Percentiles rank a stretch among this genome's conserved stretches.
Evolutionary conservation across 2,329 filamentous ascomycete species (phyloP).

Genomic region (Leptographium galeiforme): DNA sequence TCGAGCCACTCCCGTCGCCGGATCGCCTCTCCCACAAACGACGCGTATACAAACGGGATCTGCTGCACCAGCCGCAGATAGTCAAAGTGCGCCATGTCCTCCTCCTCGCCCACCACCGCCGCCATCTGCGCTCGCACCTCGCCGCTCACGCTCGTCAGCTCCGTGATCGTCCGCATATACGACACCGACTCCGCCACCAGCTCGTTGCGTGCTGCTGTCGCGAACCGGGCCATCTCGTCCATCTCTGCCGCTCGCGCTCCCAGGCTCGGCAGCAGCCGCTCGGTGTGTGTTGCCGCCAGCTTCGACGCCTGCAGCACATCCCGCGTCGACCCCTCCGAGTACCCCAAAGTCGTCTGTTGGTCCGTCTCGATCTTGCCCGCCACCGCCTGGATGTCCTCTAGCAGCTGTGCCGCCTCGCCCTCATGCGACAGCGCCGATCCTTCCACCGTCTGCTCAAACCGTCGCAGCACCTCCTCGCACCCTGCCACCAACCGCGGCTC

Average conservation of each 20-base stretch:
- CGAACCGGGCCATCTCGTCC: slow-evolving; percentile 44
- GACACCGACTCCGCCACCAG: slow-evolving; percentile 51
- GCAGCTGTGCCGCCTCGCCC: slow-evolving; percentile 52
- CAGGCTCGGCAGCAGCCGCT: slow-evolving; percentile 45
- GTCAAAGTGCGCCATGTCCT: slow-evolving; percentile 70
- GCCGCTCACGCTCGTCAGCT: slow-evolving; percentile 63
- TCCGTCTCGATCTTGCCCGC: slow-evolving; percentile 79
- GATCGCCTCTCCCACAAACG: slow-evolving; percentile 74
- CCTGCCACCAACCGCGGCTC: slow-evolving; percentile 47
- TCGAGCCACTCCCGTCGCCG: slow-evolving; percentile 82
- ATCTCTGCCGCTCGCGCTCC: slow-evolving; percentile 44
- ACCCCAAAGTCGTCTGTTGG: slow-evolving; percentile 61
- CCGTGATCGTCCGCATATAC: slow-evolving; percentile 72
- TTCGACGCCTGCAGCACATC: slow-evolving; percentile 50
- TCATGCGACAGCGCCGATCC: slow-evolving; percentile 43
- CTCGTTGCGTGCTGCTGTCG: slow-evolving; percentile 52
- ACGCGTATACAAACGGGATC: slow-evolving; percentile 80
- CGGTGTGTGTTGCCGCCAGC: slow-evolving; percentile 49
- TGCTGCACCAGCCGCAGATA: slow-evolving; percentile 67
- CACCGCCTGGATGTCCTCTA: slow-evolving; percentile 76
- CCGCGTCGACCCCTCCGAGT: slow-evolving; percentile 49
- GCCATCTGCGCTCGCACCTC: slow-evolving; percentile 60
- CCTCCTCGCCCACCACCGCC: slow-evolving; percentile 57
- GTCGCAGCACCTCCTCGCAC: slow-evolving; percentile 47
- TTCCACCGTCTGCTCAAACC: slow-evolving; percentile 45